phyloP scores from a whole-genome alignment of 805 yeast species.

The Kregervanrija pseudodelftensis region DNA sequence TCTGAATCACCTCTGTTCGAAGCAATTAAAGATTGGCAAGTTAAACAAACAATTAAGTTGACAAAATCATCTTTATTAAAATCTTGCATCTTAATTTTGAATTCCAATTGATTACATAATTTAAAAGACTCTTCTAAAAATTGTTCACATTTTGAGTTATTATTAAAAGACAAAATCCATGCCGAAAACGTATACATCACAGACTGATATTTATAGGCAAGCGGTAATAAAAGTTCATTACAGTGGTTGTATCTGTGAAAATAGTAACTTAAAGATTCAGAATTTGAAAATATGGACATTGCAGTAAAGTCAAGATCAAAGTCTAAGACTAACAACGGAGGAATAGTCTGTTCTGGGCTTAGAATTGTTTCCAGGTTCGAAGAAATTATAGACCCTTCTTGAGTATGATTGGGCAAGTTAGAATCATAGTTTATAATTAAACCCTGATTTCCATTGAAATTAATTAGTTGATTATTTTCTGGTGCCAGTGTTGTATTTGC shows the following conservation, averaged over 20 bases:
- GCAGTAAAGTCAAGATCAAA: slow-evolving; percentile 1
- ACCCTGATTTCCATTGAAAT: background rate
- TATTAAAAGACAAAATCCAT: slow-evolving; percentile 1
- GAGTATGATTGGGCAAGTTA: too few relatives aligned
- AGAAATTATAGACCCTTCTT: too few relatives aligned
- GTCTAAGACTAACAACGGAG: background rate
- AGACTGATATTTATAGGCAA: background rate
- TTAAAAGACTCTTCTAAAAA: background rate
- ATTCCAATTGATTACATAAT: background rate
- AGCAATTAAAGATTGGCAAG: background rate
- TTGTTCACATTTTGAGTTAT: background rate
- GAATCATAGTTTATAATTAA: too few relatives aligned
- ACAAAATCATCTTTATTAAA: background rate
- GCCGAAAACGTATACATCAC: slow-evolving; percentile 4
- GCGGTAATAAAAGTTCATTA: background rate
- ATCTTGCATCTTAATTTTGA: background rate
- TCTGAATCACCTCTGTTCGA: slow-evolving; percentile 1
- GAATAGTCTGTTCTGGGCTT: background rate
- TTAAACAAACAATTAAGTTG: background rate
- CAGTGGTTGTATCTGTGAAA: slow-evolving; percentile 1
- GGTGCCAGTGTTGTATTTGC: background rate
- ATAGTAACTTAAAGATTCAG: background rate
- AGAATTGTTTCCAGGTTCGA: too few relatives aligned
- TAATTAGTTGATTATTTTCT: background rate
- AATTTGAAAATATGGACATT: background rate